Evolutionary conservation across 148 eudicot species (phyloP).

Genomic region (Arbutus unedo): DNA sequence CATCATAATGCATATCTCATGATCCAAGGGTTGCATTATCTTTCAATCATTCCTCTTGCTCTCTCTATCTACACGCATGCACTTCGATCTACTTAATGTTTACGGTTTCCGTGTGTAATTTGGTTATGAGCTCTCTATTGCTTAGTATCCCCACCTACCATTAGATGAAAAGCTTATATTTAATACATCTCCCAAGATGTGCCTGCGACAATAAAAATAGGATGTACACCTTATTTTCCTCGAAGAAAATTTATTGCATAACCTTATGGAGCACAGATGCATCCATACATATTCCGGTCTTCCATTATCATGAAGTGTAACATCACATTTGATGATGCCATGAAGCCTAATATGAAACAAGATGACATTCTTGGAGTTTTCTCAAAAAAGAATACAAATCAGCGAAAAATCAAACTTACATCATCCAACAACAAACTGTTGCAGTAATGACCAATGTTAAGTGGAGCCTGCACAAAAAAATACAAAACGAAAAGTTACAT

Average conservation of each 20-base stretch:
- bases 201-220: background rate
- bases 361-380: background rate
- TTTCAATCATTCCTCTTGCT: background rate
- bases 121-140: background rate
- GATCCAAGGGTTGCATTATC: background rate
- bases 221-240: background rate
- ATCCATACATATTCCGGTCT: background rate
- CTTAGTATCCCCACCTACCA: background rate
- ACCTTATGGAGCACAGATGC: background rate
- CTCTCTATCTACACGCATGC: background rate
- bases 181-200: background rate
- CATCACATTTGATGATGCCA: background rate
- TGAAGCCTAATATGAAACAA: background rate
- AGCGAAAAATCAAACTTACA: conserved; percentile 48
- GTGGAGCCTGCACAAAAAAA: conserved; percentile 55
- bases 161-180: background rate
- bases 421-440: conserved; percentile 93
- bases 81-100: background rate
- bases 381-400: background rate
- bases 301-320: background rate
- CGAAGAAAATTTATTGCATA: too few species aligned
- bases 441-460: conserved; percentile 71
- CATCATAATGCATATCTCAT: background rate
- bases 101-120: background rate
- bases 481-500: background rate